Conservation (phyloP, 2,329 filamentous ascomycete genomes). For the Penicillium capsulatum region DNA sequence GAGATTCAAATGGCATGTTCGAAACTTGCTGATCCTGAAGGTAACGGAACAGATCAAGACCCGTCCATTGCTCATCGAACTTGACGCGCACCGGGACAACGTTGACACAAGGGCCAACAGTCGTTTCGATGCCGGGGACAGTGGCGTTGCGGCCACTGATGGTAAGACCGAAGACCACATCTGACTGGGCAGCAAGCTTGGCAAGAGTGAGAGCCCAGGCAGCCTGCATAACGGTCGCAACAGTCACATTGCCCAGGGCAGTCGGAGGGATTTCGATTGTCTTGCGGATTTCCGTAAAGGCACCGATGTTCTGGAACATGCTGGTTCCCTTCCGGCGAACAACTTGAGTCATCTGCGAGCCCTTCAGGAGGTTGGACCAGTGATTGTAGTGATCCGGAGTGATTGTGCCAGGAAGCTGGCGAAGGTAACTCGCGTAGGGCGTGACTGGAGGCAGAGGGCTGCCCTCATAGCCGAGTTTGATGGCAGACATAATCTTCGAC, state of each 20-base stretch:
- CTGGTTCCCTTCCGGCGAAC: slow-evolving; percentile 32
- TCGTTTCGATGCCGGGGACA: slow-evolving; percentile 52
- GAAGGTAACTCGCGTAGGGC: slow-evolving; percentile 48
- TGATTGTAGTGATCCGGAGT: slow-evolving; percentile 53
- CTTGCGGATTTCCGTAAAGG: slow-evolving; percentile 35
- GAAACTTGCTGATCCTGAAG: slow-evolving; percentile 57
- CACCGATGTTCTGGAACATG: slow-evolving; percentile 35
- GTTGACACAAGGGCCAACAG: slow-evolving; percentile 64
- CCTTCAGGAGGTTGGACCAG: slow-evolving; percentile 57
- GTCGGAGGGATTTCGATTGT: slow-evolving; percentile 39
- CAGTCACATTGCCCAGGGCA: slow-evolving; percentile 55
- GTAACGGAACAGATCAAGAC: slow-evolving; percentile 49
- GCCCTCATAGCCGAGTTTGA: slow-evolving; percentile 53
- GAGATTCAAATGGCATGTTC: slow-evolving; percentile 53
- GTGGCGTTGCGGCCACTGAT: slow-evolving; percentile 61
- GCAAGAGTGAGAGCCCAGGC: slow-evolving; percentile 63
- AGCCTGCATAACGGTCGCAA: slow-evolving; percentile 62
- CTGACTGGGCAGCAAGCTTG: slow-evolving; percentile 48
- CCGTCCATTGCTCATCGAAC: slow-evolving; percentile 52
- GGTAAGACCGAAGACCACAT: slow-evolving; percentile 64
- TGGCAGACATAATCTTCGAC: slow-evolving; percentile 57
- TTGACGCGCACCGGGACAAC: slow-evolving; percentile 61
- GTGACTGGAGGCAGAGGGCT: slow-evolving; percentile 37
- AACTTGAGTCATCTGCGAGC: slow-evolving; percentile 49
- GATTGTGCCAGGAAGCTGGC: slow-evolving; percentile 36